Evolutionary conservation across 75 land plant species (phyloP).

Genomic region (Chamaecyparis obtusa): DNA sequence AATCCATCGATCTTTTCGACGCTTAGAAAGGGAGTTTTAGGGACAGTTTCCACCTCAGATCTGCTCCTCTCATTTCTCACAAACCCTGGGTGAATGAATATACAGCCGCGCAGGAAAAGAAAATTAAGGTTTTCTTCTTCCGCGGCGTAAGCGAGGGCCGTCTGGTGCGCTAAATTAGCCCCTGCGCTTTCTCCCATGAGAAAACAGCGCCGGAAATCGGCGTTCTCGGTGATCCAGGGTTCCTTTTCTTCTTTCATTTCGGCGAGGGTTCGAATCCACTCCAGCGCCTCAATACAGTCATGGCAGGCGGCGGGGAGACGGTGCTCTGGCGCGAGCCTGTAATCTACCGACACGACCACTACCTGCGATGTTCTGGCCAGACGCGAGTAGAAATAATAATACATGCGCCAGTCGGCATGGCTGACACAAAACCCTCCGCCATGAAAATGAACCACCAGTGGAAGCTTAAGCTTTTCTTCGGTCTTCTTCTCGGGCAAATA

Average conservation of each 20-base stretch:
- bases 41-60: conserved; percentile 40
- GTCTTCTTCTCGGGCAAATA: not conserved
- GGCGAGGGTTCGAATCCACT: conserved; percentile 55
- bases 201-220: conserved; percentile 53
- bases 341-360: conserved; percentile 44
- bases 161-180: conserved; percentile 72
- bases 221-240: conserved; percentile 34
- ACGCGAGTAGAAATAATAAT: conserved; percentile 44
- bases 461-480: conserved; percentile 9
- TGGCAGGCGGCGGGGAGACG: conserved; percentile 67
- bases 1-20: conserved; percentile 60
- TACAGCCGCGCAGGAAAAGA: not conserved
- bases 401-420: conserved; percentile 35
- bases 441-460: conserved; percentile 37
- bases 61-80: conserved; percentile 33
- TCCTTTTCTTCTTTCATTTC: not conserved
- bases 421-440: conserved; percentile 41
- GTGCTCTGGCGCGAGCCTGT: conserved; percentile 73
- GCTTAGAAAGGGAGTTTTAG: conserved; percentile 42
- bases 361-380: conserved; percentile 33
- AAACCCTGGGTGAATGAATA: conserved; percentile 47
- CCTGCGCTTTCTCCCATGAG: conserved; percentile 86
- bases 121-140: not conserved
- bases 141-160: conserved; percentile 29
- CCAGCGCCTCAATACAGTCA: conserved; percentile 44